Conservation (phyloP, 2,329 filamentous ascomycete genomes). For the Colletotrichum musicola region DNA sequence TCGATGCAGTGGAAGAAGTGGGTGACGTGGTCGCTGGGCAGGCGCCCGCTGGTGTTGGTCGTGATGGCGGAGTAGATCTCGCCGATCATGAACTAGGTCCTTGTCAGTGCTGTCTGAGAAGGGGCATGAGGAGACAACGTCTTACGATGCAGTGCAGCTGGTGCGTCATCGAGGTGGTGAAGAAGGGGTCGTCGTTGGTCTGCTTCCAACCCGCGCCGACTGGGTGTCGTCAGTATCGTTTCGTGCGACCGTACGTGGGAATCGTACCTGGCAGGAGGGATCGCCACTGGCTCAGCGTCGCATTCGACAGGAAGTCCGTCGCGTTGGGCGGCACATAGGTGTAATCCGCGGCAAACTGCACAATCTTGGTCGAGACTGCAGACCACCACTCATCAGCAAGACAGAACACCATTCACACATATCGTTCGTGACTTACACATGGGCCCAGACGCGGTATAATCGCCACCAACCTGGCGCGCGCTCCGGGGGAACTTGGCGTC, state of each 20-base stretch:
- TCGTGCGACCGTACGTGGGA: background rate
- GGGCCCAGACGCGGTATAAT: constrained; percentile 52
- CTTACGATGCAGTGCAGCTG: constrained; percentile 56
- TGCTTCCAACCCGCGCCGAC: constrained; percentile 51
- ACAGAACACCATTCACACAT: background rate
- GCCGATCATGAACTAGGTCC: constrained; percentile 49
- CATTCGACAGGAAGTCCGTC: constrained; percentile 53
- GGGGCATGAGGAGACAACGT: background rate
- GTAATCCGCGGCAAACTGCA: constrained; percentile 53
- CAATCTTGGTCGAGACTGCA: constrained; percentile 51
- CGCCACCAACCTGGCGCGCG: constrained; percentile 53
- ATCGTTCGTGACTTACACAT: constrained; percentile 45
- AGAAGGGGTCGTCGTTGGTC: constrained; percentile 51
- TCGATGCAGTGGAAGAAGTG: constrained; percentile 58
- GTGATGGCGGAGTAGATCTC: constrained; percentile 47
- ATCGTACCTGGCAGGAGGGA: constrained; percentile 53
- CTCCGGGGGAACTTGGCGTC: constrained; percentile 20
- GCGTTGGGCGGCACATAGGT: constrained; percentile 54
- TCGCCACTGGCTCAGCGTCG: constrained; percentile 53
- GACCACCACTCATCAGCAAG: background rate
- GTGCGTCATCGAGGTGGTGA: constrained; percentile 56
- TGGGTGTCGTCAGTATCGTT: constrained; percentile 28
- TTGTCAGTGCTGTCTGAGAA: background rate
- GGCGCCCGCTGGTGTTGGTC: constrained; percentile 35
- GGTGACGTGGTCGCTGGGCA: constrained; percentile 45